phyloP scores from a whole-genome alignment of 2,329 filamentous ascomycete genomes.

The Claviceps maximensis region DNA sequence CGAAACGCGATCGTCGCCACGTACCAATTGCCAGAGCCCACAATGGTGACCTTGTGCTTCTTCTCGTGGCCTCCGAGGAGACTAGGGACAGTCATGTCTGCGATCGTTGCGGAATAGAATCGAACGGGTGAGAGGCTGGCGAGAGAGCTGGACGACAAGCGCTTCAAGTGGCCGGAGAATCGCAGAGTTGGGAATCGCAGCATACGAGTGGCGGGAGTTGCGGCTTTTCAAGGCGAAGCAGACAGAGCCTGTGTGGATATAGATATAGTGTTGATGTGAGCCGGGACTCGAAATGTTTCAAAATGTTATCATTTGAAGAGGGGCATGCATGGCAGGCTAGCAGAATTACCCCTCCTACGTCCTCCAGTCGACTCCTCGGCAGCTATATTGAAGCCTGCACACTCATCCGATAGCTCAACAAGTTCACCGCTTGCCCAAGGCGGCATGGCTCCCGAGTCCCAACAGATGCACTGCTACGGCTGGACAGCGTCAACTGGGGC shows the following conservation, averaged over 20 bases:
- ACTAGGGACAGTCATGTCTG: slow-evolving; percentile 20
- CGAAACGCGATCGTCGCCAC: slow-evolving; percentile 9
- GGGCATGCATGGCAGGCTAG: too few species aligned
- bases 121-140: background rate
- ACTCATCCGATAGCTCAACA: background rate
- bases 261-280: background rate
- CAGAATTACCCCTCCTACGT: background rate
- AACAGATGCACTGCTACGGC: slow-evolving; percentile 8
- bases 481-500: background rate
- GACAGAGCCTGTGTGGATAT: background rate
- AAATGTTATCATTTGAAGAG: background rate
- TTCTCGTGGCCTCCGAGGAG: slow-evolving; percentile 39
- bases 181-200: background rate
- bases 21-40: slow-evolving; percentile 95
- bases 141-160: background rate
- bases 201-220: slow-evolving; percentile 1
- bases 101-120: slow-evolving; percentile 1
- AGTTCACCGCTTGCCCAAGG: slow-evolving; percentile 11
- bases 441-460: slow-evolving; percentile 8
- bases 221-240: background rate
- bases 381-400: background rate
- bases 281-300: background rate
- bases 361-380: background rate
- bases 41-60: slow-evolving; percentile 85
- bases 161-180: background rate